These are phyloP conservation scores for Triangularia setosa DNA, from an alignment of 2,329 filamentous ascomycete genomes.

Conservation along the genomic window DNA sequence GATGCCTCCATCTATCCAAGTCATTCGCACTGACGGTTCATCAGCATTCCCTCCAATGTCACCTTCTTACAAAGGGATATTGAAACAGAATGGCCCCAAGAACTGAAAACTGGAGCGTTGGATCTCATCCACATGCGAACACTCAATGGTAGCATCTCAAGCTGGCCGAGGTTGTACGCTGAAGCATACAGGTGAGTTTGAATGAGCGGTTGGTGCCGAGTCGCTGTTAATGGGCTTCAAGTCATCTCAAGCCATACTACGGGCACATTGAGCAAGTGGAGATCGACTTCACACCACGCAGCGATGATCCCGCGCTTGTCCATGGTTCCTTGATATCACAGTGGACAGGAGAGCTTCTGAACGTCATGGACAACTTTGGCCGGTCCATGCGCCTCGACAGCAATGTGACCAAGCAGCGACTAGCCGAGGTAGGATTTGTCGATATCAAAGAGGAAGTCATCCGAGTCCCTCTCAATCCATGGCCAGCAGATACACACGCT, in stretches of 20 bases:
- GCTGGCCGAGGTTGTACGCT: slow-evolving; percentile 71
- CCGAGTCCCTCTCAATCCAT: slow-evolving; percentile 69
- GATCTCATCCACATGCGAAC: slow-evolving; percentile 82
- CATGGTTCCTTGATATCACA: slow-evolving; percentile 53
- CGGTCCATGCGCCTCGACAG: slow-evolving; percentile 60
- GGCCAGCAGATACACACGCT: slow-evolving; percentile 60
- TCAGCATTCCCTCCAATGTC: slow-evolving; percentile 67
- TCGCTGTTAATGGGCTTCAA: slow-evolving; percentile 34
- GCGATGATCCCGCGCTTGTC: slow-evolving; percentile 62
- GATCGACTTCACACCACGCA: slow-evolving; percentile 75
- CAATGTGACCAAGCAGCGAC: slow-evolving; percentile 50
- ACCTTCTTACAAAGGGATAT: slow-evolving; percentile 71
- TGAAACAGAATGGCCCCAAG: slow-evolving; percentile 63
- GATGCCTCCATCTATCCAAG: slow-evolving; percentile 4
- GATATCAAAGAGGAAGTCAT: slow-evolving; percentile 71
- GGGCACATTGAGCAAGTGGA: slow-evolving; percentile 86
- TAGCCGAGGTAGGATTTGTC: slow-evolving; percentile 71
- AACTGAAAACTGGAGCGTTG: slow-evolving; percentile 52
- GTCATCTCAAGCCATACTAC: slow-evolving; percentile 70
- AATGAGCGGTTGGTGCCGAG: neutral
- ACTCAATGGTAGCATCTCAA: slow-evolving; percentile 71
- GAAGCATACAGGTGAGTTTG: slow-evolving; percentile 60
- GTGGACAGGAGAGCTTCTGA: slow-evolving; percentile 67
- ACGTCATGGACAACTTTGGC: slow-evolving; percentile 62
- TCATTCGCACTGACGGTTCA: neutral